Evolutionary conservation across 305 asterid genomes (phyloP), one percentile per base, ranked within the genome.

Genomic region (Fraxinus floribunda): DNA sequence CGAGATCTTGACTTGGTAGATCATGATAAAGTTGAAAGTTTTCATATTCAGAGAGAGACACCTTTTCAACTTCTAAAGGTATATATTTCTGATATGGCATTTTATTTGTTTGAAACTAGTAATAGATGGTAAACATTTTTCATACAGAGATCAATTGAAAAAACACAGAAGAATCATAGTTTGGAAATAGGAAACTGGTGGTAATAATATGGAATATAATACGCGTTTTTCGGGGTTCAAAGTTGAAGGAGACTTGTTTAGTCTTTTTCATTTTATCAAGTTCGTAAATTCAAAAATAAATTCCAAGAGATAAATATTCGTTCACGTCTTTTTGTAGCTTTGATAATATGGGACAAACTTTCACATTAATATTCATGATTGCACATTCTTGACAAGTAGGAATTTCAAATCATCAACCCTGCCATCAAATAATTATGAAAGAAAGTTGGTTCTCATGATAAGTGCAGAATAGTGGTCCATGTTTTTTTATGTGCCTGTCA

Each of bases 1-100:
- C 82, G 88, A 57, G 83, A 80, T 82, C 90, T 90, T 87, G 94
- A 91, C 86, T 83, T 91, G 75, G 93, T 91, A 74, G 92, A 90
- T 86, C 86, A 88, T 81, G 93, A 87, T 62, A 89, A 90, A 86
- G 89, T 91, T 77, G 81, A 87, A 88, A 87, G 86, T 84, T 88
- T 88, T 57, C 92, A 91, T 76, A 87, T 91, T 83, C 91, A 86
- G 83, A 91, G 86, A 83, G 87, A 80, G 68, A 87, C 77, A 81
- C 85, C 86, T 62, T 90, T 91, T 86, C 84, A 81, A 75, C 52
- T 78, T 72, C 87, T 91, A 75, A 91, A 90, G 92, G 94, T 91
- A 83, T n/a, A 78, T 32, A 36, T 68, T 64, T 30, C 26, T 34
- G 46, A 5, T 32, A 71, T 71, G 76, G 76, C 76, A 71, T 71